phyloP scores from a whole-genome alignment of 2,329 filamentous ascomycete genomes.

The Aureobasidium sp. region DNA sequence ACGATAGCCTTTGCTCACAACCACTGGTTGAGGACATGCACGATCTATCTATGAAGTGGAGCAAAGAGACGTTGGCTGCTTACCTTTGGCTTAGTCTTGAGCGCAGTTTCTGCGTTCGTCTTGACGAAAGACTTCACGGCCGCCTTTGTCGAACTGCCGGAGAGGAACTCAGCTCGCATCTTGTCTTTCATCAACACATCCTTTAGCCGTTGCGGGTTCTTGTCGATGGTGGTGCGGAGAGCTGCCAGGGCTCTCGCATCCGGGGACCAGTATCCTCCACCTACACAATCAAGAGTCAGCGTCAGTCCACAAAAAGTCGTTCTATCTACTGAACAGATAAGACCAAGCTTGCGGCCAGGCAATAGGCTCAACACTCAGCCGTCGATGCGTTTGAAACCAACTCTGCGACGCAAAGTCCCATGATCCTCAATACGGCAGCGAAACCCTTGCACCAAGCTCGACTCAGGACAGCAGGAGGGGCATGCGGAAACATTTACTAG shows the following conservation, averaged over 20 bases:
- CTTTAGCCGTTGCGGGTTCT: constrained; percentile 61
- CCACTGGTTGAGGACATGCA: background rate
- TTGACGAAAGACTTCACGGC: constrained; percentile 58
- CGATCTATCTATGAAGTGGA: background rate
- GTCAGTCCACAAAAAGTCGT: background rate
- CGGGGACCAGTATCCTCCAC: constrained; percentile 75
- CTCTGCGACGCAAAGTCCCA: background rate
- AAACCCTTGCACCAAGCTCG: background rate
- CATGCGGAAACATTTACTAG: background rate
- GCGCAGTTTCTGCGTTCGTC: constrained; percentile 61
- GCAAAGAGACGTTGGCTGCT: constrained; percentile 22
- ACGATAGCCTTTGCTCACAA: background rate
- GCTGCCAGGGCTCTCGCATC: constrained; percentile 56
- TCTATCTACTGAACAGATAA: background rate
- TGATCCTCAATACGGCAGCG: background rate
- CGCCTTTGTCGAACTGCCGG: constrained; percentile 44
- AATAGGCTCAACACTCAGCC: background rate
- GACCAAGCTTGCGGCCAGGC: background rate
- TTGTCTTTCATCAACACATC: constrained; percentile 51
- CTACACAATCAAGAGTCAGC: constrained; percentile 29
- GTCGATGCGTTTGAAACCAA: background rate
- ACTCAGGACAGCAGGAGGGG: background rate
- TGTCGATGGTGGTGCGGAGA: constrained; percentile 67
- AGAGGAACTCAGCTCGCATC: constrained; percentile 58
- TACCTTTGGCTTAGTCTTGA: constrained; percentile 83